A percentile compares a stretch with the other conserved stretches of the same genome.
Evolutionary conservation across 805 yeast genomes (phyloP).

Genomic region (Candida krabiensis): DNA sequence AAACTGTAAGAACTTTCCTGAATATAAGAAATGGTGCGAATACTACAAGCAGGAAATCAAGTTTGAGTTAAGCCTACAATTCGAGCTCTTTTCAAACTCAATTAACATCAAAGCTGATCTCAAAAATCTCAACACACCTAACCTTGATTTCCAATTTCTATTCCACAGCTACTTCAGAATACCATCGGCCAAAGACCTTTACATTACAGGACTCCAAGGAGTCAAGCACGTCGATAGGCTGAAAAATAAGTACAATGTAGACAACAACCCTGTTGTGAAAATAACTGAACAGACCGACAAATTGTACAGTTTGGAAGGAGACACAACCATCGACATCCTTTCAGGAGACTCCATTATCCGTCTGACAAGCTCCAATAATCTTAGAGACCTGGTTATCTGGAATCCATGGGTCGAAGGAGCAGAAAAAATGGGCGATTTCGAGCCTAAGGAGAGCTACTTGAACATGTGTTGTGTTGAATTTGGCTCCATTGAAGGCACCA

Average conservation of each 20-base stretch:
- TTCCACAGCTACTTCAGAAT: slow-evolving; percentile 22
- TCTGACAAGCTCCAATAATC: slow-evolving; percentile 12
- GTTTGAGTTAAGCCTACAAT: slow-evolving; percentile 13
- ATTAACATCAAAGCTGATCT: slow-evolving; percentile 9
- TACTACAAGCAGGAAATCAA: slow-evolving; percentile 10
- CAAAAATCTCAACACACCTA: slow-evolving; percentile 8
- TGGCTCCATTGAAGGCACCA: slow-evolving; percentile 17
- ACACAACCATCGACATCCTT: slow-evolving; percentile 13
- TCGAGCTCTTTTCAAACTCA: slow-evolving; percentile 8
- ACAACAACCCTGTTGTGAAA: slow-evolving; percentile 15
- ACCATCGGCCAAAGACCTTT: slow-evolving; percentile 17
- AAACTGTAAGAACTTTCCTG: slow-evolving; percentile 1
- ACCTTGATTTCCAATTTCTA: slow-evolving; percentile 21
- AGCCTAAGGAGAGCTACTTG: slow-evolving; percentile 18
- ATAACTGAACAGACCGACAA: slow-evolving; percentile 15
- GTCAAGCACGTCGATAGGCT: slow-evolving; percentile 14
- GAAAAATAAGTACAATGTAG: slow-evolving; percentile 4
- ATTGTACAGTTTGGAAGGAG: slow-evolving; percentile 8
- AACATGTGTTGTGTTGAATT: slow-evolving; percentile 23
- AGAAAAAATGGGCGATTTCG: slow-evolving; percentile 16
- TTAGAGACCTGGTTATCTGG: slow-evolving; percentile 21
- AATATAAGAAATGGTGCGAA: slow-evolving; percentile 17
- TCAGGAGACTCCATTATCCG: slow-evolving; percentile 17
- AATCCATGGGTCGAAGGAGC: slow-evolving; percentile 22
- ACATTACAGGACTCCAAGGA: slow-evolving; percentile 20